phyloP scores from a whole-genome alignment of 2,329 filamentous ascomycete species.

The Colletotrichum liaoningense region DNA sequence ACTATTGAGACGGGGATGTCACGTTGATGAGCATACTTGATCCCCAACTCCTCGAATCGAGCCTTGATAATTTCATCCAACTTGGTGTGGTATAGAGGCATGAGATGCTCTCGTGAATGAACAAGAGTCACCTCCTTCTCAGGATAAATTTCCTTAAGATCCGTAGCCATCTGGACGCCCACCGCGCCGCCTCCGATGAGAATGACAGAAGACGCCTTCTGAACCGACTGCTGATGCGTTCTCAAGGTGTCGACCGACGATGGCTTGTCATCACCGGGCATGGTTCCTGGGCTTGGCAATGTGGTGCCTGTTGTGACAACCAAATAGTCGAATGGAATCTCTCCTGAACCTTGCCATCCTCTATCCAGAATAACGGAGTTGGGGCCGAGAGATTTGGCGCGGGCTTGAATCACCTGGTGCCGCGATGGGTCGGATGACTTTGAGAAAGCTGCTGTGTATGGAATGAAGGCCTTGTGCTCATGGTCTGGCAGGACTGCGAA shows the following conservation, averaged over 20 bases:
- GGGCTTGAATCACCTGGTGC: constrained; percentile 20
- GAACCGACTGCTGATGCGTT: constrained; percentile 42
- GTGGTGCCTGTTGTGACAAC: constrained; percentile 15
- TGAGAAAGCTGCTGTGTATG: constrained; percentile 47
- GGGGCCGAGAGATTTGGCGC: background rate
- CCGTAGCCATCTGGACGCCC: constrained; percentile 60
- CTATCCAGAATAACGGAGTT: constrained; percentile 11
- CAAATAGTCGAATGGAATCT: constrained; percentile 13
- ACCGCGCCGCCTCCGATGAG: constrained; percentile 60
- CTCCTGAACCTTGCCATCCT: constrained; percentile 15
- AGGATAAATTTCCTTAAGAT: constrained; percentile 58
- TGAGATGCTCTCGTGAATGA: constrained; percentile 55
- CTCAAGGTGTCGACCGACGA: constrained; percentile 44
- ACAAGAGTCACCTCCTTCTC: constrained; percentile 59
- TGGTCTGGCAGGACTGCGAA: constrained; percentile 53
- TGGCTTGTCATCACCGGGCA: constrained; percentile 11
- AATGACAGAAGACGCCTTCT: constrained; percentile 39
- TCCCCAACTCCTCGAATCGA: constrained; percentile 2
- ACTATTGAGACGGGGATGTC: too few species aligned
- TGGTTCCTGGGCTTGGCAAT: constrained; percentile 10
- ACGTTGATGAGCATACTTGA: background rate
- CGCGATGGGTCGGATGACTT: constrained; percentile 5
- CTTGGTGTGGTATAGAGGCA: constrained; percentile 41
- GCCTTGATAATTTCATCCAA: constrained; percentile 17
- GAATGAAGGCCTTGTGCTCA: constrained; percentile 59